Percentiles rank a stretch among this genome's conserved stretches.
phyloP scores from a whole-genome alignment of 805 yeast species.

The Hanseniaspora thailandica region DNA sequence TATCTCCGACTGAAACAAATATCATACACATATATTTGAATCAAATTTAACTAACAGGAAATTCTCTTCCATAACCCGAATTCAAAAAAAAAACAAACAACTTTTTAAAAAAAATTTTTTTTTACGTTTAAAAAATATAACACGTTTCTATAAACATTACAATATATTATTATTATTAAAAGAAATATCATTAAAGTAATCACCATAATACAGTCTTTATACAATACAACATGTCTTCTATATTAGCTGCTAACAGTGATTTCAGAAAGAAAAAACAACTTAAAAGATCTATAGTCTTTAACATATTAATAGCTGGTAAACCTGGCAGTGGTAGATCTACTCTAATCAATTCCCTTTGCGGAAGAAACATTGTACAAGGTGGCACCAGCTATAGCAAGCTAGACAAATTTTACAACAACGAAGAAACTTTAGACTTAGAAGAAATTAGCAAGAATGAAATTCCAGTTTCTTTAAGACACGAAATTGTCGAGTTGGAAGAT shows the following conservation, averaged over 20 bases:
- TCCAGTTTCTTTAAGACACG: constrained; percentile 58
- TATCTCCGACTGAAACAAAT: no score
- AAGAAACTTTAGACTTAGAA: constrained; percentile 38
- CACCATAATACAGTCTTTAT: no score
- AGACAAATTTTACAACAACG: constrained; percentile 17
- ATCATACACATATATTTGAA: no score
- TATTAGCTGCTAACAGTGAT: constrained; percentile 24
- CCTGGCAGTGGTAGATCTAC: constrained; percentile 87
- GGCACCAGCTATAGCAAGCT: constrained; percentile 44
- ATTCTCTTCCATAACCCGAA: no score
- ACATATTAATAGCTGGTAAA: constrained; percentile 77
- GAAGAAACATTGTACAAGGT: constrained; percentile 69
- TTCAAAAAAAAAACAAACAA: not conserved
- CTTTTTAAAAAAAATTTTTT: no score
- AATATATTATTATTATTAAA: no score
- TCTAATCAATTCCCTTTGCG: constrained; percentile 80
- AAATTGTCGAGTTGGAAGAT: constrained; percentile 73
- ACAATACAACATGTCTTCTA: constrained; percentile 7
- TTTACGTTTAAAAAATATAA: no score
- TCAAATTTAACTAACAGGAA: no score
- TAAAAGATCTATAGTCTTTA: constrained; percentile 75
- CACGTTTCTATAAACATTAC: no score
- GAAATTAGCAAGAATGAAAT: constrained; percentile 18
- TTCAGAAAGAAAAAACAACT: constrained; percentile 65
- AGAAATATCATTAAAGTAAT: no score